phyloP scores from a whole-genome alignment of 257 asterid genomes.

The Solanum clarkiae region DNA sequence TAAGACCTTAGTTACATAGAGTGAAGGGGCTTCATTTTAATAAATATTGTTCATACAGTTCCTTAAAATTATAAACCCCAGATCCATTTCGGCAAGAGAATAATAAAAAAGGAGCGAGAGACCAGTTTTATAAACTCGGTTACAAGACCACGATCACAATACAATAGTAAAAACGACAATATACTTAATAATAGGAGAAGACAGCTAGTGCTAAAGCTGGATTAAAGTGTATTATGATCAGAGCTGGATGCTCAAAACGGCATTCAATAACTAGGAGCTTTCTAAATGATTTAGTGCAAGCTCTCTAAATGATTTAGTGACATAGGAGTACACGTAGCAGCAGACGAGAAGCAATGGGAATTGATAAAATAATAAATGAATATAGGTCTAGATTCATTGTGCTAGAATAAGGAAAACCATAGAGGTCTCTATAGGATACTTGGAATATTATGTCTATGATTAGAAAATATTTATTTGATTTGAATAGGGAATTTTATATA shows the following conservation, averaged over 20 bases:
- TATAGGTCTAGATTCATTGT: not conserved
- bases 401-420: not conserved
- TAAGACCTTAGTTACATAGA: not conserved
- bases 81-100: not conserved
- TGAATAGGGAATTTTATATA: not conserved
- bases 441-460: not conserved
- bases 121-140: not conserved
- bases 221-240: not conserved
- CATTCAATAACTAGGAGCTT: not conserved
- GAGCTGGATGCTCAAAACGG: not conserved
- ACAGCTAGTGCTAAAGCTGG: not conserved
- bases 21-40: not conserved
- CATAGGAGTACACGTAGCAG: not conserved
- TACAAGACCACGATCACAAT: not conserved
- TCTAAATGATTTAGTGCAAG: not conserved
- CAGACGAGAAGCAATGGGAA: not conserved
- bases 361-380: not conserved
- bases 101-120: not conserved
- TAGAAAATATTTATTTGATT: not conserved
- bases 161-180: not conserved
- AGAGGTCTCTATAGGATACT: not conserved
- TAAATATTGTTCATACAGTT: not conserved
- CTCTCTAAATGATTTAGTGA: not conserved
- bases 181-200: not conserved
- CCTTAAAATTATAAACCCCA: not conserved